Conservation (phyloP, 148 eudicot species). For the Camellia lanceoleosa region DNA sequence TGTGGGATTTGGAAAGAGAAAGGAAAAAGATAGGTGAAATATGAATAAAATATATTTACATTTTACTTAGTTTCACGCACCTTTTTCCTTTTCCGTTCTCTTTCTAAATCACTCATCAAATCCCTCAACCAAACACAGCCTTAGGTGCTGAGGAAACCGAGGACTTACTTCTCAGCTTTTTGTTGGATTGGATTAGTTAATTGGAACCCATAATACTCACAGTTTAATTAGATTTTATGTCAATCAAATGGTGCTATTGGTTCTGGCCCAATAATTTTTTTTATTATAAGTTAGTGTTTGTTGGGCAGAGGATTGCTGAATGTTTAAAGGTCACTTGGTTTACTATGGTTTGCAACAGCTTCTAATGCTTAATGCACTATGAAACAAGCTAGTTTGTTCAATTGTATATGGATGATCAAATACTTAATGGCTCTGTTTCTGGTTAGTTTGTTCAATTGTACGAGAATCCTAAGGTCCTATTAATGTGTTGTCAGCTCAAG, state of each 20-base stretch:
- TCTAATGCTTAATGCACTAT: background rate
- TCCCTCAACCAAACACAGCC: too few relatives aligned
- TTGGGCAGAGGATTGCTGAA: background rate
- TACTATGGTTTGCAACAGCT: background rate
- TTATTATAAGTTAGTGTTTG: background rate
- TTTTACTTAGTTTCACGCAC: too few relatives aligned
- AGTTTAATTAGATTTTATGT: background rate
- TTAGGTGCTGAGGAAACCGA: background rate
- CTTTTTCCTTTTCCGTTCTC: too few relatives aligned
- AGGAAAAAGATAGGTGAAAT: too few relatives aligned
- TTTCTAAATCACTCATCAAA: too few relatives aligned
- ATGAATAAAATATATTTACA: too few relatives aligned
- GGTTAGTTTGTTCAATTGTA: background rate
- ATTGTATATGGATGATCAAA: background rate
- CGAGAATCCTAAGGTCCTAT: background rate
- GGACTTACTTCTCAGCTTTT: background rate
- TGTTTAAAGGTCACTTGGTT: background rate
- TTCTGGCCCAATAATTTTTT: background rate
- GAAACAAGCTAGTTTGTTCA: background rate
- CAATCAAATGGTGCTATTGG: background rate
- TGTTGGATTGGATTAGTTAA: background rate
- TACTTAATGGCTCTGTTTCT: too few relatives aligned
- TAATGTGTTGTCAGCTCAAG: background rate
- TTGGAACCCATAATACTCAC: background rate
- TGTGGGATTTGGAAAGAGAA: too few relatives aligned